These are phyloP conservation scores for Apiospora rasikravindrae DNA, from an alignment of 2,329 filamentous ascomycete species.

Conservation along the genomic window DNA sequence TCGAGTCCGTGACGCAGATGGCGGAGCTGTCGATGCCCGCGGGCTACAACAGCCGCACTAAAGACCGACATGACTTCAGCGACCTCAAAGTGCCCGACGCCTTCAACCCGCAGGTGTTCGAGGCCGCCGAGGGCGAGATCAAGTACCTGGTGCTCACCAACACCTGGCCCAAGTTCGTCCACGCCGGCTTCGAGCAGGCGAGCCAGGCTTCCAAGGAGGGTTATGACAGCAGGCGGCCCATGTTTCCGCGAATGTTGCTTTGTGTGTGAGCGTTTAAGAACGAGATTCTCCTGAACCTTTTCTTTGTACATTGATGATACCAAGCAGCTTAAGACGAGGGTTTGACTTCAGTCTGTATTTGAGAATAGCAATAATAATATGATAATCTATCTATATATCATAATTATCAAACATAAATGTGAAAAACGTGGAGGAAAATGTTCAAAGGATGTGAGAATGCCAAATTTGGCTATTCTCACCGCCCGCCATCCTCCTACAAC, in stretches of 20 bases:
- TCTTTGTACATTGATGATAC: too few species aligned
- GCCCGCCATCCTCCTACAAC: not conserved
- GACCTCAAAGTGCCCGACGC: constrained; percentile 21
- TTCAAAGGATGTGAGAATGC: not conserved
- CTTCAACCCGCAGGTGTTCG: constrained; percentile 26
- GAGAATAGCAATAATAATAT: not conserved
- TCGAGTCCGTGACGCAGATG: constrained; percentile 28
- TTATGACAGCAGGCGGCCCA: not conserved
- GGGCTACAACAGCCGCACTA: too few species aligned
- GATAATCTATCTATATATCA: not conserved
- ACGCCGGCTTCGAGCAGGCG: constrained; percentile 22
- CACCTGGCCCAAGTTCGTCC: constrained; percentile 39
- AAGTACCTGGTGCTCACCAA: constrained; percentile 38
- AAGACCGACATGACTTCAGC: constrained; percentile 4
- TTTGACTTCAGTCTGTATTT: not conserved
- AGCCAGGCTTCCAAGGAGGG: not conserved
- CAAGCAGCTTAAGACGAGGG: not conserved
- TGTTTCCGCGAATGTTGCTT: not conserved
- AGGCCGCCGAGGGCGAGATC: constrained; percentile 30
- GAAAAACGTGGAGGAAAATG: not conserved
- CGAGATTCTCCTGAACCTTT: not conserved
- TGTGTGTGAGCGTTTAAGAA: not conserved
- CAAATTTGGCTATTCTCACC: not conserved
- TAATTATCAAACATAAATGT: not conserved
- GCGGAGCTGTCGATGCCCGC: constrained; percentile 19